Percentiles rank a stretch among this genome's conserved stretches.
Conservation (phyloP, 2,329 filamentous ascomycete species). For the Lizonia empirigonia region DNA sequence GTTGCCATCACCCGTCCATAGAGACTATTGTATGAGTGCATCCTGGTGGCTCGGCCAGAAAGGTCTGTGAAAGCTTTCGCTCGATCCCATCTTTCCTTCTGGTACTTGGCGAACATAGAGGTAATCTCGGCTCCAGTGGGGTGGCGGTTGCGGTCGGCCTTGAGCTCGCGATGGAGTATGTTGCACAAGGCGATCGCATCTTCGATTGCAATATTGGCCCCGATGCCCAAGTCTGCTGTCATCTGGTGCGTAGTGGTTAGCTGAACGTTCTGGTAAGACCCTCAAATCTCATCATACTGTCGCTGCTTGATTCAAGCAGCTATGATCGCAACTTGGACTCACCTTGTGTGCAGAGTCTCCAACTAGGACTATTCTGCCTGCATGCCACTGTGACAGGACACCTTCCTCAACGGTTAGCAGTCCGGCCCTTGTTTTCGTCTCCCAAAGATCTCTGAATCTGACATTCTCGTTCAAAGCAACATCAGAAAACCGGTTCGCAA, state of each 20-base stretch:
- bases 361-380: conserved; percentile 47
- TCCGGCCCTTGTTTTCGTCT: conserved; percentile 24
- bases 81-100: conserved; percentile 14
- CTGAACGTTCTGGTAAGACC: background rate
- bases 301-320: too few species aligned
- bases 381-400: conserved; percentile 50
- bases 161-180: conserved; percentile 20
- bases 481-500: conserved; percentile 33
- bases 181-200: conserved; percentile 26
- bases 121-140: conserved; percentile 10
- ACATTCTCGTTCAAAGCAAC: conserved; percentile 34
- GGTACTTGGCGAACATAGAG: conserved; percentile 20
- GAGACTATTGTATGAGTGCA: conserved; percentile 17
- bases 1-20: conserved; percentile 14
- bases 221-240: conserved; percentile 26
- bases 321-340: background rate
- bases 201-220: conserved; percentile 30
- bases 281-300: too few species aligned
- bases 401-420: conserved; percentile 46
- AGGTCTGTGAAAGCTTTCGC: conserved; percentile 15
- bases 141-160: conserved; percentile 10
- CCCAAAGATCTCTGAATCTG: conserved; percentile 45
- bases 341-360: conserved; percentile 54
- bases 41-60: conserved; percentile 18
- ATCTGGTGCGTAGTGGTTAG: conserved; percentile 13